Evolutionary conservation across 73 alveolate species (phyloP).

Genomic region (Paramecium biaurelia): DNA sequence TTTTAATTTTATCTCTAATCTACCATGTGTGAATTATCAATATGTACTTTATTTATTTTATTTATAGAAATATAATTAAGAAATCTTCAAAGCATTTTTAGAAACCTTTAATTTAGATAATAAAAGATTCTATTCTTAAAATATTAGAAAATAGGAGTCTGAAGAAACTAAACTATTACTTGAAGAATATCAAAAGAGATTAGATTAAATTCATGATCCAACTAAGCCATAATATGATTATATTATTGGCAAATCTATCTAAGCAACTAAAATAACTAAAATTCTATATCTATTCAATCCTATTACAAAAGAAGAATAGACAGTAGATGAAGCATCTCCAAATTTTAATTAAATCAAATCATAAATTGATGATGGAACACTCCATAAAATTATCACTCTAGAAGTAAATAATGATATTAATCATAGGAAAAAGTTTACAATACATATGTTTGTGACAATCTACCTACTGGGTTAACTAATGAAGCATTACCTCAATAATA

Average conservation of each 20-base stretch:
- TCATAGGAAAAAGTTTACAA: not conserved
- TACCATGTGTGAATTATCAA: not conserved
- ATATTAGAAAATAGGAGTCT: not conserved
- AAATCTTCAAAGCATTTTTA: not conserved
- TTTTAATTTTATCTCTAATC: not conserved
- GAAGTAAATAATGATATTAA: not conserved
- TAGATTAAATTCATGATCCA: not conserved
- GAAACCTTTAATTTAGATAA: not conserved
- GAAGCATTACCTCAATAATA: conserved; percentile 34
- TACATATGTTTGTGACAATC: conserved; percentile 31
- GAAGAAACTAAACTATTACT: conserved; percentile 13
- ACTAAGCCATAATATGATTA: not conserved
- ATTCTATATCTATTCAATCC: not conserved
- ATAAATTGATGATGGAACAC: conserved; percentile 9
- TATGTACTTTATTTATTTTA: not conserved
- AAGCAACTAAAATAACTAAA: not conserved
- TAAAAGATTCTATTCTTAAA: not conserved
- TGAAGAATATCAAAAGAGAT: not conserved
- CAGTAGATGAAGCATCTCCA: not conserved
- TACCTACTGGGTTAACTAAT: conserved; percentile 19
- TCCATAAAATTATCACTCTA: not conserved
- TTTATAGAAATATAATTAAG: not conserved
- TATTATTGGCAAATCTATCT: conserved; percentile 1
- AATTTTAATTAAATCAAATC: not conserved
- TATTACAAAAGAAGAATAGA: not conserved